These are phyloP conservation scores for Kwoniella sp. DNA, from an alignment of 768 basidiomycete species.

Conservation along the genomic window DNA sequence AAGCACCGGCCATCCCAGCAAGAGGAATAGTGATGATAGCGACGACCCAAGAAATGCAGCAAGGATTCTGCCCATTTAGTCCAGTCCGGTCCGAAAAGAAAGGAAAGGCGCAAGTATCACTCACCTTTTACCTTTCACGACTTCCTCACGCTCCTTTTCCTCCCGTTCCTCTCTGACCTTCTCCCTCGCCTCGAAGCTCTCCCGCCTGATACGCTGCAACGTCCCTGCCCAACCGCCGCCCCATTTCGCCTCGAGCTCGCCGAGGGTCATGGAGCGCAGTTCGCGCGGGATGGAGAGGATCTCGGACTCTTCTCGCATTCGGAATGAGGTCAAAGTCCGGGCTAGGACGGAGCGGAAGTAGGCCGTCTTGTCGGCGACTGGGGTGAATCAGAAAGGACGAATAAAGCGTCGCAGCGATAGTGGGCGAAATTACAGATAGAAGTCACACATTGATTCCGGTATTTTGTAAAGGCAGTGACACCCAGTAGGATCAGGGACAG, in stretches of 20 bases:
- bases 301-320: slow-evolving; percentile 52
- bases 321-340: slow-evolving; percentile 47
- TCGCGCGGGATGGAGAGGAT: slow-evolving; percentile 53
- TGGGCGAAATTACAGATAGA: neutral
- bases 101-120: slow-evolving; percentile 11
- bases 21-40: too few relatives aligned
- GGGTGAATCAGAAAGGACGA: neutral
- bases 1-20: neutral
- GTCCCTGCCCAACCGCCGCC: slow-evolving; percentile 48
- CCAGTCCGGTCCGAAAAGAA: too few relatives aligned
- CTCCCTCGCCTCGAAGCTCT: slow-evolving; percentile 41
- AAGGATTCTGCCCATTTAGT: neutral
- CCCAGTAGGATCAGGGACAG: too few relatives aligned
- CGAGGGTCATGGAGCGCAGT: slow-evolving; percentile 46
- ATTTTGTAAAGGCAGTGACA: too few relatives aligned
- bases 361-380: slow-evolving; percentile 51
- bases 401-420: neutral
- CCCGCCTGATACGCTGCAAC: slow-evolving; percentile 37
- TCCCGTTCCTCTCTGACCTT: slow-evolving; percentile 29
- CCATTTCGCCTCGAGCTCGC: slow-evolving; percentile 51
- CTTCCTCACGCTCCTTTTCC: slow-evolving; percentile 33
- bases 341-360: slow-evolving; percentile 41
- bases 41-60: neutral
- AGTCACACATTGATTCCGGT: neutral
- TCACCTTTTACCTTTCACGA: slow-evolving; percentile 49